Percentiles rank a stretch among this genome's conserved stretches.
phyloP scores from a whole-genome alignment of 768 basidiomycete genomes.

The Phlebiopsis gigantea region DNA sequence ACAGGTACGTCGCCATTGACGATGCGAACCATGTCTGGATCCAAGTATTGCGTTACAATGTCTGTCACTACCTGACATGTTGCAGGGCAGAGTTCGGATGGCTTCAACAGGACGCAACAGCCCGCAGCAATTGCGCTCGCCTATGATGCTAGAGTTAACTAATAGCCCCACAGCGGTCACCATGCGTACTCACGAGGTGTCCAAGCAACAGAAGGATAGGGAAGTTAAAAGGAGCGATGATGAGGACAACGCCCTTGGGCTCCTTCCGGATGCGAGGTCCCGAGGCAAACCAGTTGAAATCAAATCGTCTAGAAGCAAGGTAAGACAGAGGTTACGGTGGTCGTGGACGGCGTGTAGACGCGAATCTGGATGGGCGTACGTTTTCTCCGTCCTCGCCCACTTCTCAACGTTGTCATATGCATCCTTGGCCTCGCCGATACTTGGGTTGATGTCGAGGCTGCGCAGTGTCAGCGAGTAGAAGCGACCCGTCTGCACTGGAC shows the following conservation, averaged over 20 bases:
- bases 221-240: constrained; percentile 74
- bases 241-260: constrained; percentile 68
- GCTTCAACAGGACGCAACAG: constrained; percentile 66
- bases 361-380: constrained; percentile 34
- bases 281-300: constrained; percentile 51
- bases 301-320: constrained; percentile 1
- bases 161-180: no score
- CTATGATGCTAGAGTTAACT: constrained; percentile 12
- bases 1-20: constrained; percentile 66
- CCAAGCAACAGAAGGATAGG: constrained; percentile 54
- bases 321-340: neutral
- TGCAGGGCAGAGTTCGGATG: constrained; percentile 63
- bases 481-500: neutral
- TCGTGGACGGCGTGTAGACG: no score
- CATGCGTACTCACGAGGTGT: constrained; percentile 43
- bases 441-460: constrained; percentile 58
- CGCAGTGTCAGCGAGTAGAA: neutral
- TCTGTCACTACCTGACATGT: constrained; percentile 55
- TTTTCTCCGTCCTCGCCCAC: constrained; percentile 66
- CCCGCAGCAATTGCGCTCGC: constrained; percentile 75
- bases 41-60: constrained; percentile 72
- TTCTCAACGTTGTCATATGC: constrained; percentile 63
- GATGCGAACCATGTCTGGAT: constrained; percentile 56
- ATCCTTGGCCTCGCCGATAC: constrained; percentile 44
- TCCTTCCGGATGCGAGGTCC: constrained; percentile 65